Evolutionary conservation across 176 grass and related monocot genomes (phyloP).

Genomic region (maize (Zea mays)): DNA sequence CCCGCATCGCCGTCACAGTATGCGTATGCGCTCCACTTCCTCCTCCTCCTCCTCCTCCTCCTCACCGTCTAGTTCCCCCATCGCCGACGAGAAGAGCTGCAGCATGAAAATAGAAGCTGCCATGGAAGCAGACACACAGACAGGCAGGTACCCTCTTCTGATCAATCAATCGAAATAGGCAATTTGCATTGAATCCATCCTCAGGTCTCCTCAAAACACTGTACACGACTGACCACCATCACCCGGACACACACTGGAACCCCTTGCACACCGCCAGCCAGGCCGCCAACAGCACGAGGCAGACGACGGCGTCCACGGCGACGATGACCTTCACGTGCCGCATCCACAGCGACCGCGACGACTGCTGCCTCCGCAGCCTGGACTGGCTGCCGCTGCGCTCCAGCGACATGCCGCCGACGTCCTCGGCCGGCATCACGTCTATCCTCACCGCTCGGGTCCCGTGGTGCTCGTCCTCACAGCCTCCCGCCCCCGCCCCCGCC

Average conservation of each 20-base stretch:
- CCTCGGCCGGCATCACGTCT: constrained; percentile 54
- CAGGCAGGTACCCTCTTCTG: too few relatives aligned
- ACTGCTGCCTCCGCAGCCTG: constrained; percentile 46
- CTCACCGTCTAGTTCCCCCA: too few relatives aligned
- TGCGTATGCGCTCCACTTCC: too few relatives aligned
- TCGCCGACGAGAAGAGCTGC: too few relatives aligned
- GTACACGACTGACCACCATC: neutral
- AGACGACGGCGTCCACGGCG: constrained; percentile 52
- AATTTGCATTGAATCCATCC: too few relatives aligned
- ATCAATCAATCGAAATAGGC: too few relatives aligned
- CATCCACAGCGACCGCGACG: constrained; percentile 51
- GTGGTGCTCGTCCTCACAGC: constrained; percentile 32
- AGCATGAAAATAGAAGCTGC: too few relatives aligned
- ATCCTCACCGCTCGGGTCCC: constrained; percentile 49
- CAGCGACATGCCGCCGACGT: constrained; percentile 42
- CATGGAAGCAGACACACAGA: too few relatives aligned
- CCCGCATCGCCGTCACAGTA: too few relatives aligned
- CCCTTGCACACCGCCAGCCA: constrained; percentile 84
- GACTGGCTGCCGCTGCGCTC: constrained; percentile 52
- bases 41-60: too few relatives aligned
- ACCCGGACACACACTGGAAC: constrained; percentile 63
- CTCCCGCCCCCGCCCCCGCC: neutral
- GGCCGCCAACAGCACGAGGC: constrained; percentile 63
- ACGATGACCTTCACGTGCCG: constrained; percentile 73
- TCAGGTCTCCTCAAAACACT: neutral